Evolutionary conservation across 129 eudicot species (phyloP), one percentile per base, ranked within the genome.

Genomic region (Tanacetum coccineum): DNA sequence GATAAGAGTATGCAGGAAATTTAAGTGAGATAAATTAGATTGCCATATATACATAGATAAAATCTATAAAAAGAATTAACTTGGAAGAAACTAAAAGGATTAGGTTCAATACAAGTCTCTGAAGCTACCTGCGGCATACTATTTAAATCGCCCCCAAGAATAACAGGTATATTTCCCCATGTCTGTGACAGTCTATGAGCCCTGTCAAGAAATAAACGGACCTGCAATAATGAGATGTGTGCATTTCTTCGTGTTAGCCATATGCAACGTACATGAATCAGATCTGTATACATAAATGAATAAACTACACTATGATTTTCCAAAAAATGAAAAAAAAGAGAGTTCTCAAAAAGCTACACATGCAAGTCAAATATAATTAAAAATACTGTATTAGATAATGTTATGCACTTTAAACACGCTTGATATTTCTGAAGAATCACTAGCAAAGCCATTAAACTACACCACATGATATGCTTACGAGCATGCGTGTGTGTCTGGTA

Each of bases 101-200:
- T 18, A 44, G 25, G 22, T 22, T 11, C 11, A 26, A 15, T 3
- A 51, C 13, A 59, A 47, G 45, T 13, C 36, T 53, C 20, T 5
- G 13, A 64, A 25, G 44, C 22, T 67, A 87, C 97, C 92, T 80
- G 85, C 30, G 97, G 97, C 66, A 81, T 74, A 70, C 92, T 80
- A 75, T 90, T 90, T 25, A 90, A 60, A 68, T 90, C 97, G 62
- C 97, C 97, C 58, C 87, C 87, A 67, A 90, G 64, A 53, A 90
- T 59, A 62, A 59, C 78, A 59, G 97, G 95, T 71, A 87, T 84
- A 59, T 76, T 72, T 18, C 97, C 97, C 89, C 89, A 90, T 60
- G 79, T 77, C 58, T 80, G 79, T 22, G 95, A 87, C 66, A 90
- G 77, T 62, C 44, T 77, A 62, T 82, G 84, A 54, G 89, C 95